Evolutionary conservation across 805 yeast species (phyloP).

Genomic region (Starmerella lactis-condensi): DNA sequence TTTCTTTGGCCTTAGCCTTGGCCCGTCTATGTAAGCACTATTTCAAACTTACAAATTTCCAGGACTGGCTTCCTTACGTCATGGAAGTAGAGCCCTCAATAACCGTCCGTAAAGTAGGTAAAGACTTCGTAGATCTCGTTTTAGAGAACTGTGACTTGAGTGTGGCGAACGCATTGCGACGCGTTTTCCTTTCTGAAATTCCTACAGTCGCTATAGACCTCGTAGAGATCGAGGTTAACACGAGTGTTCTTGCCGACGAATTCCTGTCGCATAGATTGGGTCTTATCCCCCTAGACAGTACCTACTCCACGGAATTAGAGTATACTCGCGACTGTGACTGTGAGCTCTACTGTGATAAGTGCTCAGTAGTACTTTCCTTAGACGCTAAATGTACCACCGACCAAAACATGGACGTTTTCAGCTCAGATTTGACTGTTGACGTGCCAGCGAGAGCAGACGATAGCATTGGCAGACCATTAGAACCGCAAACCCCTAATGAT

Average conservation of each 20-base stretch:
- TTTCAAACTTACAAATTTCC: too few relatives aligned
- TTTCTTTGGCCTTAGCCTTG: too few relatives aligned
- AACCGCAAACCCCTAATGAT: slow-evolving; percentile 36
- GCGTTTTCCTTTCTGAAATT: slow-evolving; percentile 87
- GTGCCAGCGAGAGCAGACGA: slow-evolving; percentile 23
- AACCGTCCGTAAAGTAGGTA: slow-evolving; percentile 69
- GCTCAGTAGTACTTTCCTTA: slow-evolving; percentile 72
- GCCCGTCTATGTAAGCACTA: too few relatives aligned
- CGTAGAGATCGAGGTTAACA: slow-evolving; percentile 82
- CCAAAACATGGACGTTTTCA: slow-evolving; percentile 73
- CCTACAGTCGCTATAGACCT: slow-evolving; percentile 96
- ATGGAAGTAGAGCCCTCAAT: slow-evolving; percentile 39
- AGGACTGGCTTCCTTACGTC: too few relatives aligned
- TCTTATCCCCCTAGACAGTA: slow-evolving; percentile 68
- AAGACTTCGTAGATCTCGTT: slow-evolving; percentile 79
- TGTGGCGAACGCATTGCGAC: slow-evolving; percentile 76
- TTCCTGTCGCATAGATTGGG: slow-evolving; percentile 90
- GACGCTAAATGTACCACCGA: slow-evolving; percentile 83
- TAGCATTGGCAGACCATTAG: slow-evolving; percentile 72
- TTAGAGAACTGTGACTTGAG: slow-evolving; percentile 73
- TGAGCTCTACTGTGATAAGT: slow-evolving; percentile 89
- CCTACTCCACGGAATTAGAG: slow-evolving; percentile 63
- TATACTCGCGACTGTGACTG: slow-evolving; percentile 94
- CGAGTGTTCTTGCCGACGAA: slow-evolving; percentile 92
- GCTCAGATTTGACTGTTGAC: slow-evolving; percentile 52